A percentile compares a stretch with the other conserved stretches of the same genome.
phyloP scores from a whole-genome alignment of 2,329 filamentous ascomycete genomes.

The Thermothelomyces thermophilus region DNA sequence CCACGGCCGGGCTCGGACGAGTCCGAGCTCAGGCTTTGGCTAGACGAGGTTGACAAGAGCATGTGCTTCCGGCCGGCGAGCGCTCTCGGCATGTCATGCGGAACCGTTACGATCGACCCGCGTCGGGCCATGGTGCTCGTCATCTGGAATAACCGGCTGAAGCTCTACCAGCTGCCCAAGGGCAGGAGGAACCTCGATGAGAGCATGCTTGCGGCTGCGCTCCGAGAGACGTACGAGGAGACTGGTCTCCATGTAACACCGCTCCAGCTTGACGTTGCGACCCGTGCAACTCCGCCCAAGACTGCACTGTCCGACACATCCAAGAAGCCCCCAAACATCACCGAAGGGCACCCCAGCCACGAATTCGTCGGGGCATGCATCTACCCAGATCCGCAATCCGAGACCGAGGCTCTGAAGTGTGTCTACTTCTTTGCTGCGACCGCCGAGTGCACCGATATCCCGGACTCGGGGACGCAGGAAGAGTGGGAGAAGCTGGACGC shows the following conservation, averaged over 20 bases:
- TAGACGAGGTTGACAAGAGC: constrained; percentile 28
- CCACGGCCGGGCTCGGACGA: constrained; percentile 8
- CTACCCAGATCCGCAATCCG: constrained; percentile 32
- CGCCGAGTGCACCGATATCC: constrained; percentile 25
- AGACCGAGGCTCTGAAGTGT: constrained; percentile 32
- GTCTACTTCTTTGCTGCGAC: constrained; percentile 37
- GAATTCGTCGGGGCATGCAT: constrained; percentile 34
- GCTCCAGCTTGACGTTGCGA: constrained; percentile 36
- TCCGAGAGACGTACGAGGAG: constrained; percentile 44
- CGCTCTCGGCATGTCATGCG: constrained; percentile 40
- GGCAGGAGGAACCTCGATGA: constrained; percentile 44
- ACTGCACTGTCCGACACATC: not conserved
- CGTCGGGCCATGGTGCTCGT: constrained; percentile 33
- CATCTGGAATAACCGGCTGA: constrained; percentile 37
- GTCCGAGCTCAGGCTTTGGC: constrained; percentile 11
- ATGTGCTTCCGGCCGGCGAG: constrained; percentile 37
- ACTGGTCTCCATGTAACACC: constrained; percentile 37
- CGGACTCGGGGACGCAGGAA: constrained; percentile 28
- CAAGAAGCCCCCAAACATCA: constrained; percentile 24
- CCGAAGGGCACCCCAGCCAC: constrained; percentile 28
- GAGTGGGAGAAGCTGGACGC: constrained; percentile 28
- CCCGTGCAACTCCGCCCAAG: constrained; percentile 35
- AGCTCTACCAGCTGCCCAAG: constrained; percentile 42
- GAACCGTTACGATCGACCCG: constrained; percentile 40
- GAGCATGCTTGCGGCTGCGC: constrained; percentile 35